A percentile compares a stretch with the other conserved stretches of the same genome.
Conservation (phyloP, 768 basidiomycete genomes). For the Chalciporus piperatus region DNA sequence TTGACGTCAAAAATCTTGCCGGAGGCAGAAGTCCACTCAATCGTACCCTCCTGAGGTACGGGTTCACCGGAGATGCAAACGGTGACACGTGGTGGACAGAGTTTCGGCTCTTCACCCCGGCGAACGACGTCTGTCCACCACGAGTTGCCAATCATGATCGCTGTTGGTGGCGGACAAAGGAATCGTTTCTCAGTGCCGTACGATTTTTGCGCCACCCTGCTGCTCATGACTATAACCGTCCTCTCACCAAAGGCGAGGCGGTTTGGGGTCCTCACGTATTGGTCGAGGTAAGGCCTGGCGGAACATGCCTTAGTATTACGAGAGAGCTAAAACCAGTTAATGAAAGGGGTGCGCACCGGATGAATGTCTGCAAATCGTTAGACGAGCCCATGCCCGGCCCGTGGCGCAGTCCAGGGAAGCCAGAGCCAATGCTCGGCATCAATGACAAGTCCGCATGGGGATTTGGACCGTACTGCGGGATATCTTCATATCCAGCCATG, state of each 20-base stretch:
- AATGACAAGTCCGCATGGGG: conserved; percentile 56
- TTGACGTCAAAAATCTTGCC: conserved; percentile 83
- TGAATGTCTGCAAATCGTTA: conserved; percentile 77
- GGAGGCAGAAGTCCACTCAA: conserved; percentile 84
- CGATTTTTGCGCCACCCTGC: conserved; percentile 94
- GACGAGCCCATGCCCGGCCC: conserved; percentile 57
- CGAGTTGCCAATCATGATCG: conserved; percentile 88
- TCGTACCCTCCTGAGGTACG: conserved; percentile 76
- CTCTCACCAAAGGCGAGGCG: conserved; percentile 89
- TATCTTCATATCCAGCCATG: conserved; percentile 54
- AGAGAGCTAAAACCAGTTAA: conserved; percentile 17
- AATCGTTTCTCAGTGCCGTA: conserved; percentile 97
- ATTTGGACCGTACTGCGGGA: conserved; percentile 52
- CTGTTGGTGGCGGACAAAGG: conserved; percentile 91
- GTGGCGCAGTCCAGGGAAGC: conserved; percentile 63
- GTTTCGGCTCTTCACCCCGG: conserved; percentile 70
- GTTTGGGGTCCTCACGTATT: conserved; percentile 82
- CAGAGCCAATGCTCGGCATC: conserved; percentile 61
- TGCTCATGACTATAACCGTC: conserved; percentile 96
- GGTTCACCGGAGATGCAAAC: conserved; percentile 93
- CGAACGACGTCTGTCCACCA: conserved; percentile 89
- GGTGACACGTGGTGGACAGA: conserved; percentile 76
- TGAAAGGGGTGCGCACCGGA: conserved; percentile 48
- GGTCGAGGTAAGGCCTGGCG: conserved; percentile 73
- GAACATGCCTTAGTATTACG: conserved; percentile 11